phyloP scores from a whole-genome alignment of 441 rosid species.

The Isatis lusitanica region DNA sequence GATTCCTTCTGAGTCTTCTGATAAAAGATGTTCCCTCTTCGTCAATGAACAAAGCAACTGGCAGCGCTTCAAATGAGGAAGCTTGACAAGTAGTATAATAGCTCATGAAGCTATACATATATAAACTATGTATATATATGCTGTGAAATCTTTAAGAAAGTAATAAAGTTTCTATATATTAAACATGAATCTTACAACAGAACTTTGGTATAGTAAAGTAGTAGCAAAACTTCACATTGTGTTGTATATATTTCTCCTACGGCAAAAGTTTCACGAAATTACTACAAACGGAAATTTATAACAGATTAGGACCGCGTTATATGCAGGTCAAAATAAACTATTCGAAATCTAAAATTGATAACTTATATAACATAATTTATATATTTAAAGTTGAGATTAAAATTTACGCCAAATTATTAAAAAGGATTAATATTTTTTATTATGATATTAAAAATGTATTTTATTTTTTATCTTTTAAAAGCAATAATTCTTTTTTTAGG shows the following conservation, averaged over 20 bases:
- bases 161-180: background rate
- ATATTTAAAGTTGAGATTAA: no score
- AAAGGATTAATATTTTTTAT: no score
- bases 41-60: background rate
- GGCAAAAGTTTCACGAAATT: background rate
- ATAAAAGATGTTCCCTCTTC: slow-evolving; percentile 36
- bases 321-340: no score
- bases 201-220: background rate
- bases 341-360: no score
- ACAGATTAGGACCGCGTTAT: no score
- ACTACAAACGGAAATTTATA: background rate
- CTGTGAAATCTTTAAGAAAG: background rate
- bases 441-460: no score
- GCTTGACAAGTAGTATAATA: background rate
- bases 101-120: background rate
- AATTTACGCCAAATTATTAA: no score
- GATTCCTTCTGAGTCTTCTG: slow-evolving; percentile 57
- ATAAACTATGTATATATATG: background rate
- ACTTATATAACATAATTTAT: no score
- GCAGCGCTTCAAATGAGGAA: background rate
- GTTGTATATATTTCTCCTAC: background rate
- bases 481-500: no score
- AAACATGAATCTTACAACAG: background rate
- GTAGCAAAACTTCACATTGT: background rate
- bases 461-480: no score